Conservation (phyloP, 768 basidiomycete species). For the Tulasnella sp. region DNA sequence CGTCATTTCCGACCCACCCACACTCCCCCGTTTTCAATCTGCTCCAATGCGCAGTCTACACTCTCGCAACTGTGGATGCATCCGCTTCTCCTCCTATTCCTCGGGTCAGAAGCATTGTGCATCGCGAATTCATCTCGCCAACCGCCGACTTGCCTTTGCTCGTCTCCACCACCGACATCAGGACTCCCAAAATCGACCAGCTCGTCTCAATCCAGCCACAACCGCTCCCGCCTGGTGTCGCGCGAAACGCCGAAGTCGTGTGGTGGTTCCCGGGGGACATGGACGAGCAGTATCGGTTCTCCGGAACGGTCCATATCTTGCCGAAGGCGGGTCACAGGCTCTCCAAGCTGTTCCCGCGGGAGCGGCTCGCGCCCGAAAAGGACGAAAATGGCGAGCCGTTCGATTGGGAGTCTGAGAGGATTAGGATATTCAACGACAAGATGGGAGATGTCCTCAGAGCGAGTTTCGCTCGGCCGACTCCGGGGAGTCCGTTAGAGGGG, state of each 20-base stretch:
- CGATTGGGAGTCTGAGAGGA: constrained; percentile 59
- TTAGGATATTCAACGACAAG: constrained; percentile 51
- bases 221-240: constrained; percentile 32
- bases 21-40: background rate
- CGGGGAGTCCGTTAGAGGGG: constrained; percentile 53
- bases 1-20: background rate
- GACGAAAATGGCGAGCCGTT: constrained; percentile 40
- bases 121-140: constrained; percentile 52
- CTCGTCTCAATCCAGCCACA: constrained; percentile 38
- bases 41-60: constrained; percentile 38
- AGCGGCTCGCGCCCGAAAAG: constrained; percentile 37
- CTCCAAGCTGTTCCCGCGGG: constrained; percentile 39
- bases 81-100: constrained; percentile 52
- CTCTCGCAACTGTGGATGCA: constrained; percentile 46
- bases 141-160: constrained; percentile 53
- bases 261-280: constrained; percentile 67
- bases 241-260: constrained; percentile 54
- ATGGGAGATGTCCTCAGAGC: constrained; percentile 66
- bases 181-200: constrained; percentile 64
- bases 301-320: constrained; percentile 55
- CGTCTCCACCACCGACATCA: constrained; percentile 65
- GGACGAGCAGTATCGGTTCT: constrained; percentile 69
- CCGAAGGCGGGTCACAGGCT: constrained; percentile 47
- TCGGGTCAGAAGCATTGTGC: constrained; percentile 62
- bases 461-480: constrained; percentile 63